Evolutionary conservation across 495 filamentous ascomycete genomes (phyloP), one percentile per base, ranked within the genome.

Genomic region (Sabuloglossum arenarium): DNA sequence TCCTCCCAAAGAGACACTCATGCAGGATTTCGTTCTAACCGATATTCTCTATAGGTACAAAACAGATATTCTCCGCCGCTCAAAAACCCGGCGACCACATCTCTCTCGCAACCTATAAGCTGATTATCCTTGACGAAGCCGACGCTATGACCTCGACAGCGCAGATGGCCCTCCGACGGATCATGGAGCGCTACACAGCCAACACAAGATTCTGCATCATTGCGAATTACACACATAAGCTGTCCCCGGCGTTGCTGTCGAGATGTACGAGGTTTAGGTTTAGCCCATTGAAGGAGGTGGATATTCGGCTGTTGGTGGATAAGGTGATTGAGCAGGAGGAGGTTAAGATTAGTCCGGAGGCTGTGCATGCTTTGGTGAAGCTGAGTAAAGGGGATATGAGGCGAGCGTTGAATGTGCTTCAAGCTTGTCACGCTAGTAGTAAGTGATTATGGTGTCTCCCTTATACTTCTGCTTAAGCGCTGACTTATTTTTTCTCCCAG

Each of bases 131-230:
- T 24, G 91, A 99, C 69, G 91, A 99, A 69, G 91, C 91, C 30
- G 91, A 99, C 65, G 91, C 93, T 19, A 97, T 99, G 91, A 99
- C 91, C 6, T 78, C 84, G 23, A 86, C 88, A 0, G 91, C 91
- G 16, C 91, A 99, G 65, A 99, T 97, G 88, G 91, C 91, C 0
- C 75, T 99, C 28, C 80, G 91, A 59, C 72, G 91, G 45, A 99
- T 99, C 57, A 99, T 99, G 93, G 91, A 99, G 65, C 91, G 93
- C 68, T 99, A 97, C 70, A 99, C 91, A 0, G 86, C 88, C 58
- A 97, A 99, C 70, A 95, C 91, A 0, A 77, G 91, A 53, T 99
- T 99, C 69, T 96, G 90, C 70, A 87, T 99, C 62, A 96, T 99
- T 57, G 93, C 93, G 61, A 99, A 99, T 68, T 99, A 99, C 66